Conservation (phyloP, 2,329 filamentous ascomycete species). For the Ascosphaera aggregata region DNA sequence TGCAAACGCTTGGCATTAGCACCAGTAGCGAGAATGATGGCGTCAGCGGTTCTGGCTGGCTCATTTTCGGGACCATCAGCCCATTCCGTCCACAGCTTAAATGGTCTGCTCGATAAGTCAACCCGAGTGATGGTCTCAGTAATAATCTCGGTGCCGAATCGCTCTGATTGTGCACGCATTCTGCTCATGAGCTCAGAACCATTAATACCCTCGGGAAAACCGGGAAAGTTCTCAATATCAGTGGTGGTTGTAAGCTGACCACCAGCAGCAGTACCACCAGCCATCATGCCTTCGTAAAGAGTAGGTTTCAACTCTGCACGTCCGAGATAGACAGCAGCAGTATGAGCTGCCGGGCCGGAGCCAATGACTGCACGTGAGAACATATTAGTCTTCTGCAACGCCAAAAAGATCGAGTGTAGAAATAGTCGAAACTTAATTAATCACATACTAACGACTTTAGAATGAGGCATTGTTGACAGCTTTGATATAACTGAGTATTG, state of each 20-base stretch:
- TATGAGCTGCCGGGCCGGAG: conserved; percentile 93
- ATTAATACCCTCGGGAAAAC: conserved; percentile 75
- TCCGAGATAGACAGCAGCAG: conserved; percentile 85
- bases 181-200: conserved; percentile 80
- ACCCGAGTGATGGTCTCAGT: conserved; percentile 79
- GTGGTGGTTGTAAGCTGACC: conserved; percentile 97
- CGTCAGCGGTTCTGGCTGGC: conserved; percentile 61
- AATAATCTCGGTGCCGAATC: conserved; percentile 81
- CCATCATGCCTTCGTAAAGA: conserved; percentile 94
- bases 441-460: conserved; percentile 65
- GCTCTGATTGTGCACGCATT: conserved; percentile 78
- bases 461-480: conserved; percentile 48
- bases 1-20: conserved; percentile 70
- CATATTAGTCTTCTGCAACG: too few relatives aligned
- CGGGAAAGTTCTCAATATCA: conserved; percentile 95
- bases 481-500: conserved; percentile 17
- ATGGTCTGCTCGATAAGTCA: conserved; percentile 63
- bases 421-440: too few relatives aligned
- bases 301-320: conserved; percentile 88
- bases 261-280: conserved; percentile 85
- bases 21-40: conserved; percentile 84
- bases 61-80: conserved; percentile 45
- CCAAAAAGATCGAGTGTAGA: too few relatives aligned
- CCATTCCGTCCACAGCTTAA: conserved; percentile 87
- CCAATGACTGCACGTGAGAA: conserved; percentile 40